These are phyloP conservation scores for Cladosporium sp. DNA, from an alignment of 2,329 filamentous ascomycete species.

Conservation along the genomic window DNA sequence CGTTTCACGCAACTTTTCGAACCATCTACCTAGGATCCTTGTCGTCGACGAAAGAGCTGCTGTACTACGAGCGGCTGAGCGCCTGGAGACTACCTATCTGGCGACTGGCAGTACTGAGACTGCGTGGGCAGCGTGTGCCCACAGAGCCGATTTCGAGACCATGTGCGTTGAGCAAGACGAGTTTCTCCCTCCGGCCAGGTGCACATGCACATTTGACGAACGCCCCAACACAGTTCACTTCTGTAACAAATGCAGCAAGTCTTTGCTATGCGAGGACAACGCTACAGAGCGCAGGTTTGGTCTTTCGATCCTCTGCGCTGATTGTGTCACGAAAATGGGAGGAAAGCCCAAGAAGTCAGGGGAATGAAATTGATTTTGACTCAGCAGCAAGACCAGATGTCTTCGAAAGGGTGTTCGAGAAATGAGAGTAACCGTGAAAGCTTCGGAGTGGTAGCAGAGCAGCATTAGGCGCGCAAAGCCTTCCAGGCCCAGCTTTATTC, in stretches of 20 bases:
- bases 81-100: not conserved
- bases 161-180: not conserved
- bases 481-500: not conserved
- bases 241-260: not conserved
- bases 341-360: no score
- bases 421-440: not conserved
- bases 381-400: not conserved
- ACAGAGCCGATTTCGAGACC: not conserved
- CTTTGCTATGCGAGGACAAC: not conserved
- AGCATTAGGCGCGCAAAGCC: not conserved
- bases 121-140: not conserved
- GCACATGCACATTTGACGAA: not conserved
- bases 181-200: not conserved
- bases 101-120: not conserved
- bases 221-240: not conserved
- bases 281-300: not conserved
- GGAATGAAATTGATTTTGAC: not conserved
- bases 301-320: not conserved
- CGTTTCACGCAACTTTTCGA: not conserved
- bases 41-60: not conserved
- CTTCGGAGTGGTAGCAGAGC: no score
- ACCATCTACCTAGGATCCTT: not conserved
- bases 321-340: not conserved
- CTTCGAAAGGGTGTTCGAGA: not conserved
- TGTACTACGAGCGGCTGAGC: not conserved